Evolutionary conservation across 2,329 filamentous ascomycete species (phyloP).

Genomic region (Neopestalotiopsis rosae): DNA sequence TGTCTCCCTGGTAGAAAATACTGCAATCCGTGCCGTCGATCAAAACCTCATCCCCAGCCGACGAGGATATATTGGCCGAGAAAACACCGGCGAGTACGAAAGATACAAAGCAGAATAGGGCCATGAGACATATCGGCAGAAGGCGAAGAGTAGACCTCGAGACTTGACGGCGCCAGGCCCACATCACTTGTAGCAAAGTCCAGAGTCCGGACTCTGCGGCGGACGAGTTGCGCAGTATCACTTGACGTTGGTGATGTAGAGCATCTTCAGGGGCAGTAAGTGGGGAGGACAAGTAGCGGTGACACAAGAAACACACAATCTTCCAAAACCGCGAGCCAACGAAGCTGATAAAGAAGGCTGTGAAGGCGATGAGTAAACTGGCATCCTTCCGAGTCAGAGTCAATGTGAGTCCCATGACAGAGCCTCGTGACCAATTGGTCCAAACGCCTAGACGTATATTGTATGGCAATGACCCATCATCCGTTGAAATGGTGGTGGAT

Average conservation of each 20-base stretch:
- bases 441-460: conserved; percentile 19
- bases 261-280: conserved; percentile 10
- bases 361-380: conserved; percentile 24
- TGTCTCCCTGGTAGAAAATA: background rate
- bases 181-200: conserved; percentile 13
- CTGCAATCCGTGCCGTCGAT: conserved; percentile 19
- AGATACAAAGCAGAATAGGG: conserved; percentile 8
- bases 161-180: conserved; percentile 8
- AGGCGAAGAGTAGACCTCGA: background rate
- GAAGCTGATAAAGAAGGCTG: conserved; percentile 24
- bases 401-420: conserved; percentile 20
- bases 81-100: conserved; percentile 25
- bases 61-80: conserved; percentile 23
- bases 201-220: conserved; percentile 19
- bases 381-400: conserved; percentile 18
- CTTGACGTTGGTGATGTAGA: conserved; percentile 26
- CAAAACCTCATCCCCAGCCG: conserved; percentile 22
- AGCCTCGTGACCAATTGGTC: conserved; percentile 23
- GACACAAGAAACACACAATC: conserved; percentile 22
- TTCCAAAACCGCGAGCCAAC: conserved; percentile 25
- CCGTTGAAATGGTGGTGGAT: no score
- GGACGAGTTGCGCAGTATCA: conserved; percentile 24
- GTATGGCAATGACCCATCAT: no score
- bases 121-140: background rate
- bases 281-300: conserved; percentile 18